Evolutionary conservation across 257 asterid species (phyloP), one percentile per base, ranked within the genome.

Genomic region (Leptodermis oblonga): DNA sequence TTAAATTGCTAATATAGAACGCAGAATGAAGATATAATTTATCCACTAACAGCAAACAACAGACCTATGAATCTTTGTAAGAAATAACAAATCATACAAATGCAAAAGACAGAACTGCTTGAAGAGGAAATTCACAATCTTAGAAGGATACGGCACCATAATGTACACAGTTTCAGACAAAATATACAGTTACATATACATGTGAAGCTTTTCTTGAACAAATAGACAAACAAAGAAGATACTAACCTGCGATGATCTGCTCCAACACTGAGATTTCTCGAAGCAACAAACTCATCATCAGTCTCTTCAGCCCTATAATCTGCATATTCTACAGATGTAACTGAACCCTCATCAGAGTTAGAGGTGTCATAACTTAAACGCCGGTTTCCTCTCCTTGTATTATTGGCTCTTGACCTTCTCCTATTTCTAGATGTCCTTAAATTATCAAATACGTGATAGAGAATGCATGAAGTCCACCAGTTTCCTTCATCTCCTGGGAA

Each of bases 391-490:
- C 95, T 86, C 77, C 90, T 80, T 42, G 97, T 58, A 80, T 83
- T 88, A 70, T 80, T 54, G 69, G 80, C 82, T 73, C 97, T 86
- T 67, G 94, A 71, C 66, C 90, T 85, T 69, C 97, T 88, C 80
- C 94, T 82, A 70, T 86, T 90, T 78, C 97, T 88, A 55, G 94
- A 88, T 15, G 83, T 51, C 82, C 96, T 81, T 72, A 85, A 86
- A 45, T 86, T 87, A 46, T 86, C 88, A 78, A 90, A 90, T 43
- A 88, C 92, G 70, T 88, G 91, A 83, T 86, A 90, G 22, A 90
- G 77, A 66, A 90, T 86, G 76, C 97, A 90, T 13, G 96, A 90
- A 0, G 87, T 86, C 92, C 92, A 90, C 97, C 97, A 90, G 48
- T 82, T 90, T 37, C 96, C 81, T 59, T 86, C 82, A n/a, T 82